Percentiles rank a stretch among this genome's conserved stretches.
Conservation (phyloP, 139 green algal genomes). For the Ettlia oleoabundans region DNA sequence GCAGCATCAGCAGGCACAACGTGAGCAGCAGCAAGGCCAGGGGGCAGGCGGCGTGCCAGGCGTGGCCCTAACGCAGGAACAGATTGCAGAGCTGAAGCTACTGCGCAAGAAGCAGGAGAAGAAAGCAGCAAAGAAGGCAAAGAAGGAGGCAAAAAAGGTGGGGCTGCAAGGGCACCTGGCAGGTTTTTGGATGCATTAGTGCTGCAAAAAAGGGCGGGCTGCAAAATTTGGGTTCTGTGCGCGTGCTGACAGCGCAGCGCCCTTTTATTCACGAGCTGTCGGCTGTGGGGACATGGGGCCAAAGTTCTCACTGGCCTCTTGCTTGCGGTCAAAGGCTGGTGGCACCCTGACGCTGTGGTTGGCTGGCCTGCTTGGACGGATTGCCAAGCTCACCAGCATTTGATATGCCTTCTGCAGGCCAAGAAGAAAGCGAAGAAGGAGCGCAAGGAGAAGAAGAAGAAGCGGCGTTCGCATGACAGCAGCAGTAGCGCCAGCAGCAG, state of each 20-base stretch:
- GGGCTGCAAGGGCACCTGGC: neutral
- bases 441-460: neutral
- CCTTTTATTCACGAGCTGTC: too few species aligned
- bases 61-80: conserved; percentile 31
- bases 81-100: conserved; percentile 40
- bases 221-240: neutral
- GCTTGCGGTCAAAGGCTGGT: too few species aligned
- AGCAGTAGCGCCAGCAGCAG: neutral
- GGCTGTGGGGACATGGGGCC: too few species aligned
- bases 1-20: conserved; percentile 17
- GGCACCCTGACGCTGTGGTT: too few species aligned
- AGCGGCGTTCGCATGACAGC: neutral
- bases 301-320: too few species aligned
- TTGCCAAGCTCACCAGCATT: neutral
- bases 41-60: neutral
- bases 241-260: neutral
- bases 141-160: conserved; percentile 34
- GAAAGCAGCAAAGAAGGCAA: conserved; percentile 33
- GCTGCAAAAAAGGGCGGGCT: conserved; percentile 15
- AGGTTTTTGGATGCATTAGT: too few species aligned
- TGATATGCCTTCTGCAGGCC: neutral
- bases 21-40: too few species aligned
- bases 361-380: too few species aligned
- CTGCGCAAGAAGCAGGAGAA: conserved; percentile 39
- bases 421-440: conserved; percentile 16